These are phyloP conservation scores for Boletus subcaerulescens DNA, from an alignment of 768 basidiomycete species.

Conservation along the genomic window DNA sequence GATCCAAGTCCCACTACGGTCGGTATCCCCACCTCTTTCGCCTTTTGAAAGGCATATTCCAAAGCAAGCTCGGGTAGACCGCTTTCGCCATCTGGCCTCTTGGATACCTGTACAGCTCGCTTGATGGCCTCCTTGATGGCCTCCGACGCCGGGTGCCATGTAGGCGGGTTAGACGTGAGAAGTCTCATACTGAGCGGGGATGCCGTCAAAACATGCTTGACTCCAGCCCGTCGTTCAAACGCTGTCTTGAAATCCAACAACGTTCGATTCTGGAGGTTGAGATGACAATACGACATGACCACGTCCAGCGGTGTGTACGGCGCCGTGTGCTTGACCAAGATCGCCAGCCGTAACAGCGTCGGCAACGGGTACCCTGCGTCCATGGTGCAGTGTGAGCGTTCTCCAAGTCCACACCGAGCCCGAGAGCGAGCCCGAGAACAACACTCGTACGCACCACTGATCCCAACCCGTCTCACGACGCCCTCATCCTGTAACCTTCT, in stretches of 20 bases:
- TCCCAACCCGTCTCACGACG: slow-evolving; percentile 68
- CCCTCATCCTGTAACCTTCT: slow-evolving; percentile 71
- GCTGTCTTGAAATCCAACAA: slow-evolving; percentile 53
- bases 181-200: slow-evolving; percentile 87
- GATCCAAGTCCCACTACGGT: slow-evolving; percentile 71
- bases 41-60: slow-evolving; percentile 61
- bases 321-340: slow-evolving; percentile 63
- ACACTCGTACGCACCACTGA: slow-evolving; percentile 61
- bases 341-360: slow-evolving; percentile 77
- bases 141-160: slow-evolving; percentile 77
- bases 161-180: slow-evolving; percentile 52
- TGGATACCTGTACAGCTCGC: slow-evolving; percentile 32
- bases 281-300: slow-evolving; percentile 78
- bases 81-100: slow-evolving; percentile 39
- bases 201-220: slow-evolving; percentile 69
- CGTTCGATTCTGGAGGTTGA: slow-evolving; percentile 69
- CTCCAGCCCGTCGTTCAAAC: slow-evolving; percentile 59
- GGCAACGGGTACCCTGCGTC: slow-evolving; percentile 73
- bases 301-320: slow-evolving; percentile 74
- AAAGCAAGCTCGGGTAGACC: slow-evolving; percentile 62
- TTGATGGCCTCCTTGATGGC: slow-evolving; percentile 43
- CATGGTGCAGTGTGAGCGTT: too few species aligned
- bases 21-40: slow-evolving; percentile 47
- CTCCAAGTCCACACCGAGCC: too few species aligned
- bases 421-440: too few species aligned